Percentiles rank a stretch among this genome's conserved stretches.
phyloP scores from a whole-genome alignment of 2,329 filamentous ascomycete species.

The Hypoxylon sp. region DNA sequence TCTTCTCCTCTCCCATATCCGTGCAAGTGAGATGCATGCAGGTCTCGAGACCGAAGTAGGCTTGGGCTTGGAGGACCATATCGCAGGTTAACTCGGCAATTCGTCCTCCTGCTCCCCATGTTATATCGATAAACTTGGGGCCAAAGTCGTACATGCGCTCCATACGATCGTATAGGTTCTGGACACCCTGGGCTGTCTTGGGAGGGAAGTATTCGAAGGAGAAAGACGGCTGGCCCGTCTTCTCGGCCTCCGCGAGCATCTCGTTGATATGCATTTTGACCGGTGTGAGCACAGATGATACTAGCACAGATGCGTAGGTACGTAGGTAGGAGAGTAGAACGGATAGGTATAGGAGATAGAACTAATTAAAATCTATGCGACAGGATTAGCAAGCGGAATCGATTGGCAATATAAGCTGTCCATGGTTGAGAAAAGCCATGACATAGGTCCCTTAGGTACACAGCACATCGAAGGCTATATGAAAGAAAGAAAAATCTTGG shows the following conservation, averaged over 20 bases:
- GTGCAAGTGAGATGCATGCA: conserved; percentile 99
- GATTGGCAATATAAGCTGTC: not conserved
- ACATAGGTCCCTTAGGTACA: not conserved
- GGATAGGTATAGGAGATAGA: conserved; percentile 9
- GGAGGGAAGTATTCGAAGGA: conserved; percentile 99
- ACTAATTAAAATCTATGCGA: conserved; percentile 30
- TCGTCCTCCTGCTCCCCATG: conserved; percentile 95
- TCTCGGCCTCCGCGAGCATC: conserved; percentile 86
- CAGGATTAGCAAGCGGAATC: conserved; percentile 12
- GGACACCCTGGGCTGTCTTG: conserved; percentile 96
- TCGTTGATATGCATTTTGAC: conserved; percentile 92
- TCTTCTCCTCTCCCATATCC: conserved; percentile 93
- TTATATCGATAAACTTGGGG: conserved; percentile 97
- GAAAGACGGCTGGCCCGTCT: conserved; percentile 85
- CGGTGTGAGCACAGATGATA: conserved; percentile 12
- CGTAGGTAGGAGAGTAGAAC: not conserved
- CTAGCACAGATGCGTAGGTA: not conserved
- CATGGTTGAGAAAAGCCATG: not conserved
- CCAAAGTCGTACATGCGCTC: conserved; percentile 97
- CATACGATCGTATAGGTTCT: conserved; percentile 99
- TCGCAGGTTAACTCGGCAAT: conserved; percentile 94
- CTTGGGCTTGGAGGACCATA: conserved; percentile 96
- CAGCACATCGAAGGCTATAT: not conserved
- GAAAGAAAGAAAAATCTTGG: conserved; percentile 19
- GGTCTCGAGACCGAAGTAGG: conserved; percentile 94